phyloP scores from a whole-genome alignment of 345 rosid species.

The Microcos paniculata region DNA sequence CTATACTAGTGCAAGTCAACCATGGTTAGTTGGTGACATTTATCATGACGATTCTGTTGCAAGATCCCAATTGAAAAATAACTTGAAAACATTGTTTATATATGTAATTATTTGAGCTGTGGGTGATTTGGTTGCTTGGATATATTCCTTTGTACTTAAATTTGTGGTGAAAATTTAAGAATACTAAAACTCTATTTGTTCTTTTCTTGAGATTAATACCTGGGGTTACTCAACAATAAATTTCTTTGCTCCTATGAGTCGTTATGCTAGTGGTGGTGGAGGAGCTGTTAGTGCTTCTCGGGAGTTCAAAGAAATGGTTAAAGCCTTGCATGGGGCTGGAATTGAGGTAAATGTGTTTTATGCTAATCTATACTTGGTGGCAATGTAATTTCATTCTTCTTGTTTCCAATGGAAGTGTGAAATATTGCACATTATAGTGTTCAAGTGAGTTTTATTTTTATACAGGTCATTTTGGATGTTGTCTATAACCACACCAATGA shows the following conservation, averaged over 20 bases:
- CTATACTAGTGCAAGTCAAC: no score
- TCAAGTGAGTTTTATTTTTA: slow-evolving; percentile 14
- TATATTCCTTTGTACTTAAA: slow-evolving; percentile 2
- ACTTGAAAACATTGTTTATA: not conserved
- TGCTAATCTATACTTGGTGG: not conserved
- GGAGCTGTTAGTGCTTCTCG: slow-evolving; percentile 74
- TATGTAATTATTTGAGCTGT: not conserved
- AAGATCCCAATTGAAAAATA: not conserved
- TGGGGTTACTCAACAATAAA: slow-evolving; percentile 99
- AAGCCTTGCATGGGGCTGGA: slow-evolving; percentile 86
- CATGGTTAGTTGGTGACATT: no score
- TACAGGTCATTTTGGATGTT: slow-evolving; percentile 92
- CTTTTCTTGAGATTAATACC: slow-evolving; percentile 65
- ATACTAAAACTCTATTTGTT: slow-evolving; percentile 2
- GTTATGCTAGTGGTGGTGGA: slow-evolving; percentile 85
- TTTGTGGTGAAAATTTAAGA: not conserved
- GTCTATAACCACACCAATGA: slow-evolving; percentile 97
- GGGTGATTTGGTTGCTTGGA: not conserved
- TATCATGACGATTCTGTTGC: not conserved
- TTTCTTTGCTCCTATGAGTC: slow-evolving; percentile 97
- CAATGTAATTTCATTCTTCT: not conserved
- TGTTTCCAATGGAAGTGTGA: slow-evolving; percentile 13
- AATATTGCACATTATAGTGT: not conserved
- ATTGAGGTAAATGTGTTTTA: slow-evolving; percentile 63
- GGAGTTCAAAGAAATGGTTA: slow-evolving; percentile 94